phyloP scores from a whole-genome alignment of 2,329 filamentous ascomycete species.

The Simplicillium aogashimaense region DNA sequence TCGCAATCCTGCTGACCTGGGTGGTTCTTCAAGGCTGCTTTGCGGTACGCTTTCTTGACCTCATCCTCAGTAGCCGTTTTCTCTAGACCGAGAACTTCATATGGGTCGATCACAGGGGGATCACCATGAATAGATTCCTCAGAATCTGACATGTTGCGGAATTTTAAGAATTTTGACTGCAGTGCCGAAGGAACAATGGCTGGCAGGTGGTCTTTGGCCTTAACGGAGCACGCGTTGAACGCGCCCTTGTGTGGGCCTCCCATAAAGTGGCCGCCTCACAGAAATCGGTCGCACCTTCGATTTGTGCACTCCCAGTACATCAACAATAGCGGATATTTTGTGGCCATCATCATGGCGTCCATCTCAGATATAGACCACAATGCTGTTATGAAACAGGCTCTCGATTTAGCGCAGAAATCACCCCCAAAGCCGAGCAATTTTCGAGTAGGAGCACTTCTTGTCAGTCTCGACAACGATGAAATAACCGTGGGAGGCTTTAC shows the following conservation, averaged over 20 bases:
- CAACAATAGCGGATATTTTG: not conserved
- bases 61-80: constrained; percentile 64
- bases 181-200: constrained; percentile 3
- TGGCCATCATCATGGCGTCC: not conserved
- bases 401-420: constrained; percentile 67
- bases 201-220: constrained; percentile 10
- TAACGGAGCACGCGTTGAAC: constrained; percentile 1
- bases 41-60: constrained; percentile 86
- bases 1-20: constrained; percentile 49
- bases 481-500: constrained; percentile 81
- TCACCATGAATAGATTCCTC: constrained; percentile 43
- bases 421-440: constrained; percentile 87
- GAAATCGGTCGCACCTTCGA: not conserved
- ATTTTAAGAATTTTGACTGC: constrained; percentile 4
- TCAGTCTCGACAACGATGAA: constrained; percentile 44
- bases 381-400: constrained; percentile 56
- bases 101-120: constrained; percentile 63
- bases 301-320: not conserved
- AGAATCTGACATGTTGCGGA: constrained; percentile 19
- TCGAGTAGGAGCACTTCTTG: constrained; percentile 84
- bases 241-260: not conserved
- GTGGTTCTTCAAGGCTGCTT: constrained; percentile 78
- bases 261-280: not conserved
- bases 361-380: constrained; percentile 28
- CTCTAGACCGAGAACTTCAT: constrained; percentile 65